Conservation (phyloP, 345 rosid genomes). For the Eucalyptus curtisii region DNA sequence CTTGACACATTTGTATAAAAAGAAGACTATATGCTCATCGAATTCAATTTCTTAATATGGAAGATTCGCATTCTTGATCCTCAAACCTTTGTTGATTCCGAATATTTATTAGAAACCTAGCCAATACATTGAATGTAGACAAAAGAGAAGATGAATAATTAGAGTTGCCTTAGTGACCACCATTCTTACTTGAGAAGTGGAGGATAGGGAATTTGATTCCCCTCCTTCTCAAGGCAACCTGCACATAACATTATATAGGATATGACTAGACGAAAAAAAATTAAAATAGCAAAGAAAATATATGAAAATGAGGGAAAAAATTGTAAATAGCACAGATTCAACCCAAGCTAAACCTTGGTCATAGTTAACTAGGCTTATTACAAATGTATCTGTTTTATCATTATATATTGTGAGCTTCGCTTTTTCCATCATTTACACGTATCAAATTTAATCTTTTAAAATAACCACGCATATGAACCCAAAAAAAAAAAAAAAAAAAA, state of each 20-base stretch:
- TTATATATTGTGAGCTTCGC: not conserved
- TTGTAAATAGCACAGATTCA: not conserved
- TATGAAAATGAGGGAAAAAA: not conserved
- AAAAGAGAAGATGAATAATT: not conserved
- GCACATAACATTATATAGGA: not conserved
- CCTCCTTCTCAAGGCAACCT: not conserved
- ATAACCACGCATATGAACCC: not conserved
- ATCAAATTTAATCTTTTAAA: not conserved
- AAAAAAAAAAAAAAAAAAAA: too few species aligned
- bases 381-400: not conserved
- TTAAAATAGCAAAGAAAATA: not conserved
- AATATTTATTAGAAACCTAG: not conserved
- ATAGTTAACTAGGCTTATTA: not conserved
- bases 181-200: not conserved
- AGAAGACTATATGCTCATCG: not conserved
- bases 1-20: not conserved
- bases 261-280: fast-evolving
- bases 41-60: not conserved
- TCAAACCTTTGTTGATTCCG: not conserved
- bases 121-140: not conserved
- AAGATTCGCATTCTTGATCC: not conserved
- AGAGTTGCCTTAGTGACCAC: not conserved
- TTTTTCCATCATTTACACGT: not conserved
- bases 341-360: not conserved
- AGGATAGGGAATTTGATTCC: not conserved